Conservation (phyloP, 768 basidiomycete species). For the Amanita thiersii region DNA sequence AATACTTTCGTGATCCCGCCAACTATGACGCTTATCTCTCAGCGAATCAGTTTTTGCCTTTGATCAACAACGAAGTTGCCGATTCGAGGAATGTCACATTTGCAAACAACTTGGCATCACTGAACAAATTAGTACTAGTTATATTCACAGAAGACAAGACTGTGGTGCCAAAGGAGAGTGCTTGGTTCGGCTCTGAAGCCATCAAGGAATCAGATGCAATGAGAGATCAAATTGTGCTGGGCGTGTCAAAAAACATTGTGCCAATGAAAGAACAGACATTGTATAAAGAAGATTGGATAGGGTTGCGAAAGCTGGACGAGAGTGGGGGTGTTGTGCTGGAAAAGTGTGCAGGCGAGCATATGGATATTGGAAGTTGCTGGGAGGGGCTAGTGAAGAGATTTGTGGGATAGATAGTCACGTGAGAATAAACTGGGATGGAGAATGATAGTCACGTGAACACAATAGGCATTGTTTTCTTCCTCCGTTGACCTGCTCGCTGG, state of each 20-base stretch:
- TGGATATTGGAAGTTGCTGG: slow-evolving; percentile 65
- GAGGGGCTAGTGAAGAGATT: slow-evolving; percentile 37
- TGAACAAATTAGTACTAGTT: slow-evolving; percentile 65
- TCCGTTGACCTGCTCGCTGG: too few relatives aligned
- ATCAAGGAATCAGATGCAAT: slow-evolving; percentile 23
- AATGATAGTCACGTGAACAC: too few relatives aligned
- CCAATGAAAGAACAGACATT: slow-evolving; percentile 69
- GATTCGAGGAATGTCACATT: slow-evolving; percentile 51
- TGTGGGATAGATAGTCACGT: slow-evolving; percentile 22
- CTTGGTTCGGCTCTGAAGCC: slow-evolving; percentile 79
- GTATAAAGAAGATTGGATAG: slow-evolving; percentile 78
- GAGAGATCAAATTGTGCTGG: not conserved
- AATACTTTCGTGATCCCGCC: slow-evolving; percentile 75
- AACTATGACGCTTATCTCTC: slow-evolving; percentile 50
- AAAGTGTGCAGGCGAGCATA: slow-evolving; percentile 68
- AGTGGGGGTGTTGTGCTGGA: slow-evolving; percentile 48
- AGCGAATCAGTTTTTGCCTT: slow-evolving; percentile 58
- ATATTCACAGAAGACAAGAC: slow-evolving; percentile 69
- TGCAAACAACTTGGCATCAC: slow-evolving; percentile 45
- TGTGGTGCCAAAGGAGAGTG: slow-evolving; percentile 75
- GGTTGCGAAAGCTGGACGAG: slow-evolving; percentile 63
- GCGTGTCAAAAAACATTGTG: slow-evolving; percentile 29
- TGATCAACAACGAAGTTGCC: slow-evolving; percentile 73
- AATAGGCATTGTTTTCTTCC: not conserved
- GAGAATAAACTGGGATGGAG: slow-evolving; percentile 5